phyloP scores from a whole-genome alignment of 805 yeast genomes.

The Metschnikowia lunata region DNA sequence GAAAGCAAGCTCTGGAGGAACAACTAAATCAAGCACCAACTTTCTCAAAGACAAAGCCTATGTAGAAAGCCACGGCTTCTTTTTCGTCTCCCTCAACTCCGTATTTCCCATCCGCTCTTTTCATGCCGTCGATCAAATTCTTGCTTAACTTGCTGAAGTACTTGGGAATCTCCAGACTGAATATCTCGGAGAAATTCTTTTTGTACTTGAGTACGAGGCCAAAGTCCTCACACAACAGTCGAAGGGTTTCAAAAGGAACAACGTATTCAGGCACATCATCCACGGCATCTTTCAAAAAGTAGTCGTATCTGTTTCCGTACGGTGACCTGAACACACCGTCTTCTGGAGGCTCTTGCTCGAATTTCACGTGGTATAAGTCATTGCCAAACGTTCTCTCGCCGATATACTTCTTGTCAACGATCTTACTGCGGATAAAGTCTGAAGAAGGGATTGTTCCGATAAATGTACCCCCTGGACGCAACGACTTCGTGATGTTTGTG shows the following conservation, averaged over 20 bases:
- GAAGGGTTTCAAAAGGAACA: slow-evolving; percentile 85
- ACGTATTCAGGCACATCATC: slow-evolving; percentile 96
- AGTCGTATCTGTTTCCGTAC: slow-evolving; percentile 79
- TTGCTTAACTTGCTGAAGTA: slow-evolving; percentile 58
- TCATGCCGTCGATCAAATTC: slow-evolving; percentile 62
- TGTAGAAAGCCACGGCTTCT: slow-evolving; percentile 84
- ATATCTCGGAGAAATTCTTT: slow-evolving; percentile 77
- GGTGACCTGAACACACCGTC: slow-evolving; percentile 71
- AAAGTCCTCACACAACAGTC: slow-evolving; percentile 80
- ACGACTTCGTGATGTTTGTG: slow-evolving; percentile 68
- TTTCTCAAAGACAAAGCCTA: slow-evolving; percentile 79
- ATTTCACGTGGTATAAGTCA: slow-evolving; percentile 72
- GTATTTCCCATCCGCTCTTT: slow-evolving; percentile 70
- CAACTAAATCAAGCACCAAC: slow-evolving; percentile 9
- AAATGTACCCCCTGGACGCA: slow-evolving; percentile 80
- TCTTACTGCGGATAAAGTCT: slow-evolving; percentile 69
- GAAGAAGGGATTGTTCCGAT: slow-evolving; percentile 94
- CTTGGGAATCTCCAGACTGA: slow-evolving; percentile 70
- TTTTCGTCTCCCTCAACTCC: slow-evolving; percentile 88
- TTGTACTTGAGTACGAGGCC: slow-evolving; percentile 68
- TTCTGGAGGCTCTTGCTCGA: slow-evolving; percentile 72
- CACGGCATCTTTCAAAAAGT: slow-evolving; percentile 85
- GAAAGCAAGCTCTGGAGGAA: not conserved
- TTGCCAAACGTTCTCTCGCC: slow-evolving; percentile 72
- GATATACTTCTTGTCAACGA: slow-evolving; percentile 43